Evolutionary conservation across 306 rosid genomes (phyloP), one percentile per base, ranked within the genome.

Genomic region (Echinosophora koreensis): DNA sequence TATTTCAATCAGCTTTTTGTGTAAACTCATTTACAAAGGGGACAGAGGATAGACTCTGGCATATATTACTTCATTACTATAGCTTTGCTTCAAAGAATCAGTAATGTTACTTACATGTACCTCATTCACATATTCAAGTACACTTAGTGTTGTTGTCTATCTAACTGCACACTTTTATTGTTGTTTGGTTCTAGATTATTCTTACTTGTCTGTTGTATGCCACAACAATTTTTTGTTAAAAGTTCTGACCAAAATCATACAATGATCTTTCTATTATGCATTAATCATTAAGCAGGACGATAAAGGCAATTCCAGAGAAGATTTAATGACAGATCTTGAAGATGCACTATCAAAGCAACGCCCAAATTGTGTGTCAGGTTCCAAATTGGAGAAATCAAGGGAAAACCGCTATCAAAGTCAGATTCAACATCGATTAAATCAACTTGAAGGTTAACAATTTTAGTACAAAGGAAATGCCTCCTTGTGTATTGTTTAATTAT

Each of bases 371-470:
- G 50, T 59, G 64, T 84, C 96, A 1, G 89, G 97, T 72, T 88
- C 59, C 71, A 81, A 80, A 71, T 81, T 96, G 75, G 83, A 78
- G 74, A 75, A 76, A 68, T 81, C 87, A 8, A 78, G 76, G 78
- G 88, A 88, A 72, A 89, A 54, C 6, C 98, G 97, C 35, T 79
- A 82, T 67, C 83, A 77, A 76, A 87, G 86, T 80, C 90, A 35
- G 79, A 81, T 96, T 79, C 89, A 66, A 77, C 94, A 78, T 73
- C 89, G 99, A 52, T 68, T 96, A 74, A 79, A 83, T 57, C 94
- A 91, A 76, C 96, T 96, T 66, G 92, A 93, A 91, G 98, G 99
- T 96, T 16, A 65, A 50, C 46, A 17, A 55, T 61, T 78, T 80
- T 57, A 35, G 66, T 71, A 28, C 46, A 46, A 61, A 27, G 15